Percentiles rank a stretch among this genome's conserved stretches.
Evolutionary conservation across 2,329 filamentous ascomycete genomes (phyloP).

Genomic region (Aaosphaeria pasadenensis): DNA sequence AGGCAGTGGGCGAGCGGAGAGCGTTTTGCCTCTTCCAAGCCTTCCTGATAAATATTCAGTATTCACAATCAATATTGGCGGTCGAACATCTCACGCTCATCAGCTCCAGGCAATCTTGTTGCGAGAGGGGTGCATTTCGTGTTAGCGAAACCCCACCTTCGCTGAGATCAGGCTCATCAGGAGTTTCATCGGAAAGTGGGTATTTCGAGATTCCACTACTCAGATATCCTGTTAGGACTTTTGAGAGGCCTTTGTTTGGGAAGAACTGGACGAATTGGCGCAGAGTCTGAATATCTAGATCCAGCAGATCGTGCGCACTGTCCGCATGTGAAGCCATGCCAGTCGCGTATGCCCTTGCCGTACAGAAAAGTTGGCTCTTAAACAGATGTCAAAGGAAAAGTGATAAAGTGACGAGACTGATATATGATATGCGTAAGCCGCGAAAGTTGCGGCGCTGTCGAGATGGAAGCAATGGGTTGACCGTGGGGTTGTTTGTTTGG

Average conservation of each 20-base stretch:
- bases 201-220: slow-evolving; percentile 84
- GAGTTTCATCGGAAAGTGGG: slow-evolving; percentile 47
- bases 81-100: slow-evolving; percentile 54
- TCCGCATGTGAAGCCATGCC: slow-evolving; percentile 33
- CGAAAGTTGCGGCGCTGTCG: neutral
- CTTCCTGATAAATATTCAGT: slow-evolving; percentile 35
- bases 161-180: slow-evolving; percentile 44
- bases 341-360: no score
- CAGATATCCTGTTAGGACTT: slow-evolving; percentile 78
- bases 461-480: neutral
- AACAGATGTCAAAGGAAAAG: no score
- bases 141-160: slow-evolving; percentile 36
- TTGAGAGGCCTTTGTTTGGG: slow-evolving; percentile 76
- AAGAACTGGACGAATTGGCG: slow-evolving; percentile 81
- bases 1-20: slow-evolving; percentile 83
- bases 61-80: neutral
- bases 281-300: slow-evolving; percentile 76
- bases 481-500: neutral
- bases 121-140: slow-evolving; percentile 58
- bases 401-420: no score
- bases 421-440: neutral
- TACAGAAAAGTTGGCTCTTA: no score
- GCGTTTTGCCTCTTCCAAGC: slow-evolving; percentile 48
- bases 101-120: slow-evolving; percentile 76
- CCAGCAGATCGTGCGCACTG: slow-evolving; percentile 42